A percentile compares a stretch with the other conserved stretches of the same genome.
Evolutionary conservation across 164 flowering plant genomes (phyloP).

Genomic region (Santalum album): DNA sequence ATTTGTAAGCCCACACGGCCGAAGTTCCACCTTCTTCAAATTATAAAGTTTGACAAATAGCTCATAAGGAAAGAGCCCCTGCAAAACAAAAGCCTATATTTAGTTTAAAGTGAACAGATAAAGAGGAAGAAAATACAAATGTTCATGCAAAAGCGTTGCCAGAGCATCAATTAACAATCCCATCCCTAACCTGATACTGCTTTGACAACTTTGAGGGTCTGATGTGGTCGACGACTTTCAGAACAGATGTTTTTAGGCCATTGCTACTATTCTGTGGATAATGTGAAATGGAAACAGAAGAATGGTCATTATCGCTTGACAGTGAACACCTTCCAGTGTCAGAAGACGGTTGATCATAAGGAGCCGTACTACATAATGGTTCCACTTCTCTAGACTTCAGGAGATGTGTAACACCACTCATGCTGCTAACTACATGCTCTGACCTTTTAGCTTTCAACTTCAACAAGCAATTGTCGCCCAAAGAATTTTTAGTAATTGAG

Average conservation of each 20-base stretch:
- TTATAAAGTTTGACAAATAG: conserved; percentile 60
- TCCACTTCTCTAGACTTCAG: background rate
- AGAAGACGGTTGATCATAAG: background rate
- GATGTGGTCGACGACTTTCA: conserved; percentile 61
- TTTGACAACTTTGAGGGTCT: conserved; percentile 39
- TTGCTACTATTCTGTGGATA: conserved; percentile 22
- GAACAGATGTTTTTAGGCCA: conserved; percentile 47
- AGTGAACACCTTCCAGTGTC: conserved; percentile 8
- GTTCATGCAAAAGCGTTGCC: conserved; percentile 45
- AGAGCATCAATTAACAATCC: conserved; percentile 26
- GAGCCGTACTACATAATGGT: background rate
- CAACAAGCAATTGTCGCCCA: background rate
- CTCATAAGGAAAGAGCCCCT: conserved; percentile 73
- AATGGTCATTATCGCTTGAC: conserved; percentile 11
- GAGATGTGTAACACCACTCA: background rate
- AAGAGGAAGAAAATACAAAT: background rate
- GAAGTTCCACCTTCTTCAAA: conserved; percentile 64
- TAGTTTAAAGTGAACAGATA: background rate
- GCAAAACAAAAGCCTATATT: conserved; percentile 14
- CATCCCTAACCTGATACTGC: conserved; percentile 16
- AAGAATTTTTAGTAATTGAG: background rate
- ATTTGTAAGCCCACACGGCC: conserved; percentile 72
- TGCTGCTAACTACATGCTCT: background rate
- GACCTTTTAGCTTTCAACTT: background rate
- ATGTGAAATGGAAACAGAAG: conserved; percentile 14